phyloP scores from a whole-genome alignment of 2,329 filamentous ascomycete genomes.

The Aspergillus bombycis region DNA sequence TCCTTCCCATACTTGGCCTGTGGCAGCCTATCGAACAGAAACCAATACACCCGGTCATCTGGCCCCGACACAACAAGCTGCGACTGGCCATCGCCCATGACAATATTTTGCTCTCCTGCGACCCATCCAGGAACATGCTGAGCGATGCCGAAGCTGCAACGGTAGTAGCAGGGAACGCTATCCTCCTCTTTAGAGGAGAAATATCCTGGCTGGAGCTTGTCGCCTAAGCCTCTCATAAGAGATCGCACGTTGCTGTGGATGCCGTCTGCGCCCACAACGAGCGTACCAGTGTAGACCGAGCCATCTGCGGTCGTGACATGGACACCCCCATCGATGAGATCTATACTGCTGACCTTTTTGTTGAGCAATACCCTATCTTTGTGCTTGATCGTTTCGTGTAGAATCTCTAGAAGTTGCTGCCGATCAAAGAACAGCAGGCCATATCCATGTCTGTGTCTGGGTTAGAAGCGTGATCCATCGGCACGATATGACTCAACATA shows the following conservation, averaged over 20 bases:
- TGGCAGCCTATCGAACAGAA: conserved; percentile 1
- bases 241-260: conserved; percentile 5
- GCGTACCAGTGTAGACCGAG: neutral
- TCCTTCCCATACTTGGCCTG: neutral
- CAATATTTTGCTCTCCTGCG: neutral
- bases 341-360: neutral
- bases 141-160: conserved; percentile 4
- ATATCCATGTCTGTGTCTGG: neutral
- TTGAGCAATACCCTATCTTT: conserved; percentile 3
- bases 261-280: conserved; percentile 9
- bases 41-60: conserved; percentile 2
- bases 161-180: conserved; percentile 1
- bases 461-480: neutral
- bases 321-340: neutral
- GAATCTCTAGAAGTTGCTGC: neutral
- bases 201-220: conserved; percentile 1
- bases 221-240: neutral
- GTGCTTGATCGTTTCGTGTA: neutral
- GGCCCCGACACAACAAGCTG: conserved; percentile 6
- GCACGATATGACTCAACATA: neutral
- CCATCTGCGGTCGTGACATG: conserved; percentile 1
- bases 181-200: neutral
- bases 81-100: neutral
- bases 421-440: conserved; percentile 2
- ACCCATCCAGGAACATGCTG: conserved; percentile 2